Evolutionary conservation across 1,139 yeast species (phyloP).

Genomic region (Yamadazyma conglobata): DNA sequence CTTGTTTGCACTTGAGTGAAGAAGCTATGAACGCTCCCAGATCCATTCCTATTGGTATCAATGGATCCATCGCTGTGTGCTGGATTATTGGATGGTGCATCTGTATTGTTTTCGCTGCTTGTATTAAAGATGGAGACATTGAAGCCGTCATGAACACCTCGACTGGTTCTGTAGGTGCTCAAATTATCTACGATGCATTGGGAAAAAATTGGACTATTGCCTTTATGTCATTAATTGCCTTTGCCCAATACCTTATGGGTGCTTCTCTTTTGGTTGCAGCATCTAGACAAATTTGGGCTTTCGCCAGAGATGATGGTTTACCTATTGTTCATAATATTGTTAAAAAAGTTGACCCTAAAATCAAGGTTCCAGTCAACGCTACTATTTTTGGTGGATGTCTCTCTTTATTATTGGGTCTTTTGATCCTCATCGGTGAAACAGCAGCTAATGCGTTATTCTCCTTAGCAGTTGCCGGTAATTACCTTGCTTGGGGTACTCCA

Average conservation of each 20-base stretch:
- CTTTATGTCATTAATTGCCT: conserved; percentile 56
- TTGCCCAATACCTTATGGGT: conserved; percentile 68
- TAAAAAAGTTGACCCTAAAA: conserved; percentile 49
- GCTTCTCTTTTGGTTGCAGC: conserved; percentile 32
- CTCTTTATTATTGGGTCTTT: conserved; percentile 50
- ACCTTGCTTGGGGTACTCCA: conserved; percentile 41
- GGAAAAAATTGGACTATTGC: conserved; percentile 72
- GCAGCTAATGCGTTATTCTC: conserved; percentile 57
- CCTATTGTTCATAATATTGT: conserved; percentile 43
- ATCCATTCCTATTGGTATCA: conserved; percentile 65
- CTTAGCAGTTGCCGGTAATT: conserved; percentile 46
- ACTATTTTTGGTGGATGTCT: conserved; percentile 50
- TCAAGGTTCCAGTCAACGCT: conserved; percentile 59
- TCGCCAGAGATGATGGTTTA: conserved; percentile 41
- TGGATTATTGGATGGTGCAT: conserved; percentile 61
- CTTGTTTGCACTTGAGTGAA: conserved; percentile 71
- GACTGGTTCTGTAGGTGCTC: conserved; percentile 61
- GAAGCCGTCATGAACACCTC: conserved; percentile 37
- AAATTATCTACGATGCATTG: conserved; percentile 58
- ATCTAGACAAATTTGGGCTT: conserved; percentile 38
- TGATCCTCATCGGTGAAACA: conserved; percentile 55
- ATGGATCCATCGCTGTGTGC: conserved; percentile 49
- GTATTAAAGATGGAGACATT: conserved; percentile 51
- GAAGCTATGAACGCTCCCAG: conserved; percentile 64
- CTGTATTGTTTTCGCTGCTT: conserved; percentile 51